A percentile compares a stretch with the other conserved stretches of the same genome.
Conservation (phyloP, 176 grass and related monocot genomes). For the Luzula sylvatica region DNA sequence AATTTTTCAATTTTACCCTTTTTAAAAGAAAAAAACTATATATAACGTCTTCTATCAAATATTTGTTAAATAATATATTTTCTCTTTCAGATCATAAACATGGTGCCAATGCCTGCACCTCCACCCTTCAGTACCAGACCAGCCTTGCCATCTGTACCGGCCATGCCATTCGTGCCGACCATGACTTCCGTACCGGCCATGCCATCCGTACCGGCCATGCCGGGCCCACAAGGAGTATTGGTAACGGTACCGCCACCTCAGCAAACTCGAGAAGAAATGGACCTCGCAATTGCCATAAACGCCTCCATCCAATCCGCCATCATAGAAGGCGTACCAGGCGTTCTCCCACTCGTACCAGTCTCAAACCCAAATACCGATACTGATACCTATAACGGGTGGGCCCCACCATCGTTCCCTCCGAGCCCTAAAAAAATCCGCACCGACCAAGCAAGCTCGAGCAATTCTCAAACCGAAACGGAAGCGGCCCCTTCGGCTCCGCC, state of each 20-base stretch:
- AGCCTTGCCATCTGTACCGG: slow-evolving; percentile 10
- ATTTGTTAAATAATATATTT: background rate
- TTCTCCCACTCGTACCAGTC: slow-evolving; percentile 31
- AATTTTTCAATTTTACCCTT: slow-evolving; percentile 10
- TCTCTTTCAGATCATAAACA: slow-evolving; percentile 32
- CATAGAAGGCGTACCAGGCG: slow-evolving; percentile 61
- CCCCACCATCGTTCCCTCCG: slow-evolving; percentile 11
- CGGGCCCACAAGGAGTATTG: slow-evolving; percentile 18
- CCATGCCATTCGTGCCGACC: background rate
- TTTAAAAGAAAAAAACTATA: background rate
- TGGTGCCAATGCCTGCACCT: slow-evolving; percentile 23
- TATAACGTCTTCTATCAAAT: background rate
- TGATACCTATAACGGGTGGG: slow-evolving; percentile 51
- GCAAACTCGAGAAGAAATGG: slow-evolving; percentile 54
- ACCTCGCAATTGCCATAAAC: slow-evolving; percentile 81
- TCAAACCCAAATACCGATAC: slow-evolving; percentile 19
- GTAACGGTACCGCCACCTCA: slow-evolving; percentile 26
- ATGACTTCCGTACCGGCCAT: slow-evolving; percentile 8
- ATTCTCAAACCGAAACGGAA: slow-evolving; percentile 12
- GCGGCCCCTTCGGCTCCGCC: slow-evolving; percentile 67
- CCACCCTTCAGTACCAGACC: slow-evolving; percentile 17
- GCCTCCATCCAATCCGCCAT: slow-evolving; percentile 81
- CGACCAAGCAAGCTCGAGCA: slow-evolving; percentile 45
- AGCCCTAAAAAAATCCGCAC: slow-evolving; percentile 28
- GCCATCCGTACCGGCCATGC: slow-evolving; percentile 13